Evolutionary conservation across 352 stramenopile species (phyloP), one percentile per base, ranked within the genome.

Genomic region (Globisporangium lucens): DNA sequence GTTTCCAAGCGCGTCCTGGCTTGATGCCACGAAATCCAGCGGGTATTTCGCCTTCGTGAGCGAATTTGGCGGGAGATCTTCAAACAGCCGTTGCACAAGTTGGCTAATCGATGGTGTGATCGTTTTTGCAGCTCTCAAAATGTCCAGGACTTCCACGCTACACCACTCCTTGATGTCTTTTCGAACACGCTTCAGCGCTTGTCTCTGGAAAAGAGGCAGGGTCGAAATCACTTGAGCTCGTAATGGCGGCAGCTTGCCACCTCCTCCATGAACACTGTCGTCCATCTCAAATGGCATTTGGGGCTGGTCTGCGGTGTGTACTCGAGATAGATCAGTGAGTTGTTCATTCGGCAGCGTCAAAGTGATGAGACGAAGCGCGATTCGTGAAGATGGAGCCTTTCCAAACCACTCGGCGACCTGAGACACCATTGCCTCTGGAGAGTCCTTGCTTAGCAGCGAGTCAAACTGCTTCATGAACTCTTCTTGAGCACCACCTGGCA

Each of bases 131-230:
- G 77, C 79, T 60, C 80, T 80, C 49, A 96, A 70, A 66, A 96
- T 94, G 6, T 76, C 77, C 35, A 96, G 63, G 56, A 96, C 91
- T 56, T 96, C 83, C 1, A 91, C 69, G 36, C 85, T 93, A 52
- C 82, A 91, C 82, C 88, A 94, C 52, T 96, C 89, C 60, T 92
- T 93, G 41, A 96, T 89, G 22, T 89, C 79, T 56, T 82, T 82
- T 27, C 85, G 75, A 51, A 91, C 72, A 12, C 73, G 77, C 51
- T 81, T 87, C 10, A 96, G 57, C 24, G 93, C 80, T 72, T 89
- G 78, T 13, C 81, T 80, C 70, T 95, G 85, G 70, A 92, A 94
- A 35, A 86, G 72, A 35, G 89, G 86, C 46, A 94, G 63, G 1
- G 78, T 76, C 35, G 82, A 83, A 53, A 91, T 83, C 51, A 85